A percentile compares a stretch with the other conserved stretches of the same genome.
Evolutionary conservation across 176 grass and related monocot genomes (phyloP).

Genomic region (Alopecurus myosuroides): DNA sequence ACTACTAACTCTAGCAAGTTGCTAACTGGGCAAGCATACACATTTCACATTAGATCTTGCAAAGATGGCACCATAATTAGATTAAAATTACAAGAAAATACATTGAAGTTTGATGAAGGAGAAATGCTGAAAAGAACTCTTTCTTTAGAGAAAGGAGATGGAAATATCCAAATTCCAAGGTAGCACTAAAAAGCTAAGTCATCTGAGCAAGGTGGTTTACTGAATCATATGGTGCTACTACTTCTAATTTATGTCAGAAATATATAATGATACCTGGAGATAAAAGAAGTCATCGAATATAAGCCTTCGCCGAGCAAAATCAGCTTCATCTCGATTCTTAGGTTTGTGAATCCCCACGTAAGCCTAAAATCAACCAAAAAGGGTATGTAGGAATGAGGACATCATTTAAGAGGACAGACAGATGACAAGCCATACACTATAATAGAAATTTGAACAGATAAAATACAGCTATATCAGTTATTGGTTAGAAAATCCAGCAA

Average conservation of each 20-base stretch:
- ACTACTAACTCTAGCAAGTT: slow-evolving; percentile 9
- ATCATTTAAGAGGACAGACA: neutral
- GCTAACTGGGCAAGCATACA: slow-evolving; percentile 5
- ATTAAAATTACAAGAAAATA: neutral
- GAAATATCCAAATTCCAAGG: neutral
- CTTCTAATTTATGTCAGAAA: neutral
- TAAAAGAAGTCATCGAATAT: slow-evolving; percentile 99
- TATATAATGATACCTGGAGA: slow-evolving; percentile 67
- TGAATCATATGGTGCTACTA: neutral
- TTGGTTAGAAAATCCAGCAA: slow-evolving; percentile 11
- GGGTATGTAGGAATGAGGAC: neutral
- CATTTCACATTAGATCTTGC: too few relatives aligned
- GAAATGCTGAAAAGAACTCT: neutral
- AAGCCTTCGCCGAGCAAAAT: slow-evolving; percentile 86
- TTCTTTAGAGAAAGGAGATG: slow-evolving; percentile 2
- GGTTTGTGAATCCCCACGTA: slow-evolving; percentile 90
- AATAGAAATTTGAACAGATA: slow-evolving; percentile 1
- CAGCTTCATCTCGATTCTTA: slow-evolving; percentile 73
- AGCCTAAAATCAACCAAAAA: slow-evolving; percentile 61
- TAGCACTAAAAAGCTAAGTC: neutral
- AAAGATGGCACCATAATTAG: neutral
- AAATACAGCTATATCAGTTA: slow-evolving; percentile 15
- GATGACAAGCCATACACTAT: neutral
- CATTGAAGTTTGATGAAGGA: neutral
- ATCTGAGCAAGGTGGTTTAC: slow-evolving; percentile 1